These are phyloP conservation scores for Dryas integrifolia DNA, from an alignment of 331 rosid genomes.

Conservation along the genomic window DNA sequence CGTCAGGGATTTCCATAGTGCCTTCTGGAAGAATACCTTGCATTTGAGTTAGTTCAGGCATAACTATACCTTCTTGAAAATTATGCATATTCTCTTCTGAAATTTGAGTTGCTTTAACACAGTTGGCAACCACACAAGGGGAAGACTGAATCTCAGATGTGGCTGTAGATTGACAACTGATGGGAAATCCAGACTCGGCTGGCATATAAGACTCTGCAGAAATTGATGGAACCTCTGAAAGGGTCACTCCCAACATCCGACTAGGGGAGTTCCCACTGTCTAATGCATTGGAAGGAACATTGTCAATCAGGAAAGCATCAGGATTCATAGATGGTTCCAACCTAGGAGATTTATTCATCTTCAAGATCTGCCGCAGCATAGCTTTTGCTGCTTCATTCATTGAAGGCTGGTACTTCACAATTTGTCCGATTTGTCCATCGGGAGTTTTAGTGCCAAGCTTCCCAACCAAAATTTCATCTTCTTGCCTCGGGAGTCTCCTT, in stretches of 20 bases:
- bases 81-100: slow-evolving; percentile 28
- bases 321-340: slow-evolving; percentile 41
- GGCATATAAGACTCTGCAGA: slow-evolving; percentile 40
- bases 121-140: slow-evolving; percentile 30
- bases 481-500: slow-evolving; percentile 55
- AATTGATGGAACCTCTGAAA: slow-evolving; percentile 49
- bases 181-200: slow-evolving; percentile 38
- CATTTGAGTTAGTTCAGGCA: slow-evolving; percentile 36
- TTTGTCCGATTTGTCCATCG: slow-evolving; percentile 35
- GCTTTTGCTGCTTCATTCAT: slow-evolving; percentile 58
- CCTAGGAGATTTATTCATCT: slow-evolving; percentile 45
- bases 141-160: slow-evolving; percentile 46
- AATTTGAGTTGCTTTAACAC: slow-evolving; percentile 36
- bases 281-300: slow-evolving; percentile 37
- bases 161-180: slow-evolving; percentile 30
- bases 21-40: slow-evolving; percentile 36
- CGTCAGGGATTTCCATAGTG: slow-evolving; percentile 29
- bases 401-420: slow-evolving; percentile 56
- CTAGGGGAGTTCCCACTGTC: slow-evolving; percentile 40
- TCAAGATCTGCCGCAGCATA: slow-evolving; percentile 45
- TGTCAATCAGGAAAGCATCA: slow-evolving; percentile 49
- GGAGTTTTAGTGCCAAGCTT: slow-evolving; percentile 31
- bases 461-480: slow-evolving; percentile 37
- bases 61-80: slow-evolving; percentile 26
- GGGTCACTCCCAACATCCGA: slow-evolving; percentile 50